phyloP scores from a whole-genome alignment of 805 yeast genomes.

The Saturnispora serradocipensis region DNA sequence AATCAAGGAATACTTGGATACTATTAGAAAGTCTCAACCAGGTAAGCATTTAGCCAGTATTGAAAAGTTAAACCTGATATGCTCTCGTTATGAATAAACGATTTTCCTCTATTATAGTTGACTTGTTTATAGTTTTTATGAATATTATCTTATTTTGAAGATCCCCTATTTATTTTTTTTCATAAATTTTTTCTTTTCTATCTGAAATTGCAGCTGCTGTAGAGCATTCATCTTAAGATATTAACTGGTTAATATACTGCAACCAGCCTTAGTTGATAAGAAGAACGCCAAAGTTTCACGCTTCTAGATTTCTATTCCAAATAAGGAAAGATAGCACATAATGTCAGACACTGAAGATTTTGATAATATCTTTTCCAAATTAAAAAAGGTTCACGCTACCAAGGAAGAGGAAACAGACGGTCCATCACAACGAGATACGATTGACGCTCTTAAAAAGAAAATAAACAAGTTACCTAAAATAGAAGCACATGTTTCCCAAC shows the following conservation, averaged over 20 bases:
- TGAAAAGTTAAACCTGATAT: slow-evolving; percentile 56
- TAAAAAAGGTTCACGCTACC: slow-evolving; percentile 6
- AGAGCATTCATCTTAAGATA: background rate
- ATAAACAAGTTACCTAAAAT: slow-evolving; percentile 29
- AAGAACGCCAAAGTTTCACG: too few relatives aligned
- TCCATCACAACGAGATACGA: slow-evolving; percentile 3
- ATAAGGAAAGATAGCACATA: background rate
- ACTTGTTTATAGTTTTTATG: slow-evolving; percentile 3
- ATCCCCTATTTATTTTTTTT: too few relatives aligned
- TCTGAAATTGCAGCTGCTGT: background rate
- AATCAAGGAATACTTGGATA: slow-evolving; percentile 71
- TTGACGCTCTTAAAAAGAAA: slow-evolving; percentile 25
- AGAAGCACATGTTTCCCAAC: slow-evolving; percentile 20
- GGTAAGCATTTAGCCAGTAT: slow-evolving; percentile 82
- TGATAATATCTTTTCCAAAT: slow-evolving; percentile 28
- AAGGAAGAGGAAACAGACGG: background rate
- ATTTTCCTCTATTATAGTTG: background rate
- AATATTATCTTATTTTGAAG: background rate
- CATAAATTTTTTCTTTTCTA: too few relatives aligned
- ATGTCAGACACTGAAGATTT: slow-evolving; percentile 12
- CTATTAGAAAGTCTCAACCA: slow-evolving; percentile 56
- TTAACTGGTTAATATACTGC: background rate
- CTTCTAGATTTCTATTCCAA: too few relatives aligned
- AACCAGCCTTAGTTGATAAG: too few relatives aligned
- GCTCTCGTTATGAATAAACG: slow-evolving; percentile 31